Evolutionary conservation across 2,329 filamentous ascomycete genomes (phyloP).

Genomic region (Zymoseptoria ardabiliae): DNA sequence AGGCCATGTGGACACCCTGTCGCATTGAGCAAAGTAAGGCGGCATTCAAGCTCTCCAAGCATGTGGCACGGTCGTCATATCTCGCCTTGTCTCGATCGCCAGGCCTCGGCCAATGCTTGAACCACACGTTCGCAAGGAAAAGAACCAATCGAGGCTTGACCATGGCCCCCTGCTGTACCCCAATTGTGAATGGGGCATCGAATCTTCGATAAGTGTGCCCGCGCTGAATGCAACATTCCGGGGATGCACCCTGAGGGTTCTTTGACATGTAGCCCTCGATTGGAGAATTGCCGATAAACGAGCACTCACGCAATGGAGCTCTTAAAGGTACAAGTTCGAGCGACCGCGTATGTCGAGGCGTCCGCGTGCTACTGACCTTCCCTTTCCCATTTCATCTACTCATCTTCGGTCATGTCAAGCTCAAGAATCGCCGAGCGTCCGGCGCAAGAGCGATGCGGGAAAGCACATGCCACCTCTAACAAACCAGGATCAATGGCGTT

Average conservation of each 20-base stretch:
- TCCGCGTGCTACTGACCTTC: background rate
- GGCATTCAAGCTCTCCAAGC: background rate
- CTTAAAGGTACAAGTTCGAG: background rate
- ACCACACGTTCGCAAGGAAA: background rate
- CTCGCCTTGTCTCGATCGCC: background rate
- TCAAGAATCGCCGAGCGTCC: background rate
- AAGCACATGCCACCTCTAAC: background rate
- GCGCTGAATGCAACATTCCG: background rate
- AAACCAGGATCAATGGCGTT: constrained; percentile 15
- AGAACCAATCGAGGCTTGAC: background rate
- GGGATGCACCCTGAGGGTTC: background rate
- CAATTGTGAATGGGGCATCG: background rate
- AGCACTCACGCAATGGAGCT: background rate
- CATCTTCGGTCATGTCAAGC: background rate
- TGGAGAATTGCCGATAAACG: background rate
- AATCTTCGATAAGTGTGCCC: background rate
- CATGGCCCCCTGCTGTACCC: no score
- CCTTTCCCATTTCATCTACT: background rate
- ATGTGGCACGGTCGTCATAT: background rate
- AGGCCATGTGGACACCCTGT: background rate
- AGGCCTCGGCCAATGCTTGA: background rate
- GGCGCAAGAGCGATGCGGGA: background rate
- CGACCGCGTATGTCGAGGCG: background rate
- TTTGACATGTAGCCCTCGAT: background rate
- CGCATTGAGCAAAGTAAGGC: background rate